These are phyloP conservation scores for Pseudozyma thailandica DNA, from an alignment of 1,284 basidiomycete species.

Conservation along the genomic window DNA sequence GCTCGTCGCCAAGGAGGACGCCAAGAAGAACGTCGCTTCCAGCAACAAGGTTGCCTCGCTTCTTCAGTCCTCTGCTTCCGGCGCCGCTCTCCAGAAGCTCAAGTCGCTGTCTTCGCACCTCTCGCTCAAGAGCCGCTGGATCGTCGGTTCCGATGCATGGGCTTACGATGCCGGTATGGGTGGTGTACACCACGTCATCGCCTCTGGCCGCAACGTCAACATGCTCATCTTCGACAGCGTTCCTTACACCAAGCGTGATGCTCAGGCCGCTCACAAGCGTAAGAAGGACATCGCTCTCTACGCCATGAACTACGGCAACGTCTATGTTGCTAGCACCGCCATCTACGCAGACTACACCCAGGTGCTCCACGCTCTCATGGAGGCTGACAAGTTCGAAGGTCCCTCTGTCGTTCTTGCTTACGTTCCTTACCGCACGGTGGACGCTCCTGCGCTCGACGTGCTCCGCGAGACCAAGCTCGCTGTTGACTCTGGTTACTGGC, in stretches of 20 bases:
- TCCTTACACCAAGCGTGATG: constrained; percentile 79
- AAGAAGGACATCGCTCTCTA: constrained; percentile 73
- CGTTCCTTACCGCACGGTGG: constrained; percentile 82
- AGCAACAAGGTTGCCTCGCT: constrained; percentile 51
- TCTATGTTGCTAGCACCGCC: constrained; percentile 94
- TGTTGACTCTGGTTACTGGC: constrained; percentile 97
- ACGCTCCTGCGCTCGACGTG: constrained; percentile 81
- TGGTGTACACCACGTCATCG: constrained; percentile 91
- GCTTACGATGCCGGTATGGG: constrained; percentile 96
- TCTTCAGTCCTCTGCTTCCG: constrained; percentile 75
- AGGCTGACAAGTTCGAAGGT: constrained; percentile 89
- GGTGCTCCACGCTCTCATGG: constrained; percentile 88
- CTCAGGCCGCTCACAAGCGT: constrained; percentile 63
- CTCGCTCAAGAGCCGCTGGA: constrained; percentile 76
- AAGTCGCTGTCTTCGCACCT: constrained; percentile 54
- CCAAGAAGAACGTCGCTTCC: constrained; percentile 44
- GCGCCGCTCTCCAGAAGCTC: constrained; percentile 49
- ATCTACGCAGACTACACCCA: constrained; percentile 95
- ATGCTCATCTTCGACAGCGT: constrained; percentile 93
- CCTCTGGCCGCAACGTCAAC: constrained; percentile 90
- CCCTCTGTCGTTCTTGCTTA: constrained; percentile 94
- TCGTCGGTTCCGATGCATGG: constrained; percentile 97
- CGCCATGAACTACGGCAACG: constrained; percentile 97
- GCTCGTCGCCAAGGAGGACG: constrained; percentile 49
- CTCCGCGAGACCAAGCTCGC: constrained; percentile 97